A percentile compares a stretch with the other conserved stretches of the same genome.
Conservation (phyloP, 176 grass and related monocot species). For the Pontederia paniculata region DNA sequence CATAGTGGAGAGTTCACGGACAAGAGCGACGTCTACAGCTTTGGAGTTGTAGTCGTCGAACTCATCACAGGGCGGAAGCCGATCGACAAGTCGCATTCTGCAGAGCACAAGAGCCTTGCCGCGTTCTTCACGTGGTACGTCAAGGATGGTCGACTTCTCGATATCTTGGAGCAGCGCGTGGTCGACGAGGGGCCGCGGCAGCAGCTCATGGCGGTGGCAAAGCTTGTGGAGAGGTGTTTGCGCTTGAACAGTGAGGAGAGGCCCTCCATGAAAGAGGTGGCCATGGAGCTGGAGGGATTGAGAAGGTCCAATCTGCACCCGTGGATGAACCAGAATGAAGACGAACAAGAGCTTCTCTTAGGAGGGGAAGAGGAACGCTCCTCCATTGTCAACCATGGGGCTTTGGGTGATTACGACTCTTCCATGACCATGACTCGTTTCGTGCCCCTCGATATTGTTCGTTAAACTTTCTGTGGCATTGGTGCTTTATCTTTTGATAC, state of each 20-base stretch:
- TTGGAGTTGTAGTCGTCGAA: conserved; percentile 24
- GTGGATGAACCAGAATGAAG: neutral
- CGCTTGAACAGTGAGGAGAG: neutral
- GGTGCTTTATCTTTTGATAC: no score
- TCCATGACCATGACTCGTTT: no score
- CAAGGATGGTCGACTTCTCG: neutral
- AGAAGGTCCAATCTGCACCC: neutral
- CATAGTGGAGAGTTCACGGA: neutral
- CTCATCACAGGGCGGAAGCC: no score
- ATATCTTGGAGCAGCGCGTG: neutral
- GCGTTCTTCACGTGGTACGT: neutral
- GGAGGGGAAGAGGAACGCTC: no score
- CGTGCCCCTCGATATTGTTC: no score
- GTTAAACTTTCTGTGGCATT: no score
- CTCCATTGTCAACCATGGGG: no score
- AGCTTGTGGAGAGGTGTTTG: neutral
- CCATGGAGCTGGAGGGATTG: conserved; percentile 1
- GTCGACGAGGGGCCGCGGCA: neutral
- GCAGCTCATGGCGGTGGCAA: neutral
- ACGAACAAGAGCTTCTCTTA: neutral
- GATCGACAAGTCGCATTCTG: no score
- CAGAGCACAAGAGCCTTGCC: neutral
- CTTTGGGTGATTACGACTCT: no score
- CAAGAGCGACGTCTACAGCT: conserved; percentile 30
- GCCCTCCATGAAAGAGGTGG: neutral